Evolutionary conservation across 1,139 yeast species (phyloP).

Genomic region (Candida neerlandica): DNA sequence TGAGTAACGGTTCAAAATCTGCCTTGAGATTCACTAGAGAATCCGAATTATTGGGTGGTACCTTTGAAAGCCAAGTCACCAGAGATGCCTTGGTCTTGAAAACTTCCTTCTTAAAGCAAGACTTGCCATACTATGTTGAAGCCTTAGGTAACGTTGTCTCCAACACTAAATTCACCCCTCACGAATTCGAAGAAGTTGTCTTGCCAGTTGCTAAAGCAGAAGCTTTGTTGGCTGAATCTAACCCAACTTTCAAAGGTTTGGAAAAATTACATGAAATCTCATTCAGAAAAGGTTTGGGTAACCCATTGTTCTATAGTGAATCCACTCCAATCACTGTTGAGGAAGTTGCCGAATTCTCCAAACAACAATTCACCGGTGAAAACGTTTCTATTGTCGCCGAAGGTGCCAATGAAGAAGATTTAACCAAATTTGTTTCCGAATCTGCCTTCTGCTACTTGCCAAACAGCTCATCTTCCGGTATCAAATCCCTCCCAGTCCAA

Average conservation of each 20-base stretch:
- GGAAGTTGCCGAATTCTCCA: constrained; percentile 69
- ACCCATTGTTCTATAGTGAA: constrained; percentile 77
- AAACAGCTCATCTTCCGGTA: constrained; percentile 49
- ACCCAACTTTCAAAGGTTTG: constrained; percentile 62
- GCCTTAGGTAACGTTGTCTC: constrained; percentile 78
- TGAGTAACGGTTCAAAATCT: constrained; percentile 80
- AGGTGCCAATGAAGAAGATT: constrained; percentile 75
- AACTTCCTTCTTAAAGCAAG: constrained; percentile 82
- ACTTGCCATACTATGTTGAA: constrained; percentile 89
- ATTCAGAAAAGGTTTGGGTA: constrained; percentile 88
- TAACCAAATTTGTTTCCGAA: constrained; percentile 65
- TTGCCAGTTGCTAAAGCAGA: constrained; percentile 75
- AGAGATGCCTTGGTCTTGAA: constrained; percentile 83
- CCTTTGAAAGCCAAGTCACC: constrained; percentile 65
- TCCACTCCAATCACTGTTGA: constrained; percentile 58
- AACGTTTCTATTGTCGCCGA: constrained; percentile 73
- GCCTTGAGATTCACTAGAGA: constrained; percentile 95
- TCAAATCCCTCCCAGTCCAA: constrained; percentile 38
- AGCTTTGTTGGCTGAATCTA: constrained; percentile 47
- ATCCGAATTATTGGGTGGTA: constrained; percentile 91
- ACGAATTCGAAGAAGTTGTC: constrained; percentile 81
- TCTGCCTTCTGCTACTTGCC: constrained; percentile 69
- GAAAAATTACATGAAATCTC: constrained; percentile 82
- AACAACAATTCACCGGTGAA: constrained; percentile 66
- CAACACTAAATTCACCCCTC: constrained; percentile 74